A percentile compares a stretch with the other conserved stretches of the same genome.
phyloP scores from a whole-genome alignment of 2,329 filamentous ascomycete species.

The Dothidotthia symphoricarpi region DNA sequence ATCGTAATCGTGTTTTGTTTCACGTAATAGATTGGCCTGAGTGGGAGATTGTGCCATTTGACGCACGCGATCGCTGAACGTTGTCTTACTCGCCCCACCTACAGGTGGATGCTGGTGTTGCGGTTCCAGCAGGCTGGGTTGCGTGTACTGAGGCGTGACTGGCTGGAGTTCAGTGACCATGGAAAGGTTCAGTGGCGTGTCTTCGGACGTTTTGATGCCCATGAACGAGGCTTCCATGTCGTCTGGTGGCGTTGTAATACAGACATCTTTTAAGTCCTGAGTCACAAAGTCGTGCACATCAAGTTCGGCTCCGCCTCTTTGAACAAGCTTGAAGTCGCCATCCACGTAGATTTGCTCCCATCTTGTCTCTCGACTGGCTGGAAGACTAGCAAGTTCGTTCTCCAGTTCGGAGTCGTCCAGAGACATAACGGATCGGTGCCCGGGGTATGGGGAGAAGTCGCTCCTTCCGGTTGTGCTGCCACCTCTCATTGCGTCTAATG shows the following conservation, averaged over 20 bases:
- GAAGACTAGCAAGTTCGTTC: conserved; percentile 36
- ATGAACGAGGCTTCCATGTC: conserved; percentile 32
- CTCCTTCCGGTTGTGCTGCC: conserved; percentile 33
- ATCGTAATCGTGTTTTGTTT: conserved; percentile 10
- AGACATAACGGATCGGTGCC: conserved; percentile 39
- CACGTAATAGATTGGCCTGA: conserved; percentile 5
- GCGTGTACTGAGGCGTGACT: conserved; percentile 13
- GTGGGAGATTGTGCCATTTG: conserved; percentile 21
- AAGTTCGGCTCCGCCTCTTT: conserved; percentile 28
- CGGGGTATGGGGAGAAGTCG: conserved; percentile 37
- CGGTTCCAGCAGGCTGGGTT: conserved; percentile 7
- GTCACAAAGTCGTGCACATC: conserved; percentile 34
- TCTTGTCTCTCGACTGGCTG: conserved; percentile 35
- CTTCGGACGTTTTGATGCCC: conserved; percentile 24
- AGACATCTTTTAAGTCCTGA: conserved; percentile 37
- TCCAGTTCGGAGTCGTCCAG: conserved; percentile 41
- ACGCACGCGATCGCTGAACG: conserved; percentile 39
- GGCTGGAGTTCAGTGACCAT: conserved; percentile 22
- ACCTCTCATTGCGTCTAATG: conserved; percentile 16
- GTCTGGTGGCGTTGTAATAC: conserved; percentile 35
- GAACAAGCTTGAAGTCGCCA: conserved; percentile 40
- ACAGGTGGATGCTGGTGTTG: conserved; percentile 11
- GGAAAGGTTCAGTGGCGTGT: conserved; percentile 26
- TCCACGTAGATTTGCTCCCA: conserved; percentile 44
- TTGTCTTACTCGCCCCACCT: conserved; percentile 26